Percentiles rank a stretch among this genome's conserved stretches.
phyloP scores from a whole-genome alignment of 2,329 filamentous ascomycete species.

The Septoria petroselini region DNA sequence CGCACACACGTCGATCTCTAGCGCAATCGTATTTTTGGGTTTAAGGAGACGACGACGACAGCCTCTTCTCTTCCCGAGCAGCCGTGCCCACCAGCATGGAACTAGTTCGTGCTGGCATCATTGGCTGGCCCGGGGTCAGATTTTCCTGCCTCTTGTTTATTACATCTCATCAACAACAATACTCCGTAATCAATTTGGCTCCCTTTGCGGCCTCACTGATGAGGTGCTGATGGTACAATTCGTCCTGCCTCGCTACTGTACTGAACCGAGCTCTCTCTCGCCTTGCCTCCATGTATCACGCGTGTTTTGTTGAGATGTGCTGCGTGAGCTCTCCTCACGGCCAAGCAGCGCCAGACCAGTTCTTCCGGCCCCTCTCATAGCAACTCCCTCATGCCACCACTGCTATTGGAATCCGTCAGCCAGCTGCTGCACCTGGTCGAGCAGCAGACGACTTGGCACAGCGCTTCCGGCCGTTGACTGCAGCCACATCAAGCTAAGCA shows the following conservation, averaged over 20 bases:
- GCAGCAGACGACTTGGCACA: too few relatives aligned
- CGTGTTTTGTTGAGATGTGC: too few relatives aligned
- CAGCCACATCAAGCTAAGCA: neutral
- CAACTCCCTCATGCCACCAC: too few relatives aligned
- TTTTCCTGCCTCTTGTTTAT: neutral
- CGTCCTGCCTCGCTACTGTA: neutral
- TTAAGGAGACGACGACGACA: slow-evolving; percentile 5
- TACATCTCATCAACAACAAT: too few relatives aligned
- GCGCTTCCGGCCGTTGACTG: neutral
- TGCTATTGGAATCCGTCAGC: too few relatives aligned
- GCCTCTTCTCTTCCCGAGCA: slow-evolving; percentile 4
- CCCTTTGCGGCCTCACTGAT: neutral
- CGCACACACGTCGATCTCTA: neutral
- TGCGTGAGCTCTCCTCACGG: too few relatives aligned
- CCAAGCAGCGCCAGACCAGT: too few relatives aligned
- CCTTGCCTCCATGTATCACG: too few relatives aligned
- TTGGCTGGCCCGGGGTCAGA: neutral
- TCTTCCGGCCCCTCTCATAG: too few relatives aligned
- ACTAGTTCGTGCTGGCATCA: neutral
- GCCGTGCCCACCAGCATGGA: neutral
- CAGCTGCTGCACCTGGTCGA: too few relatives aligned
- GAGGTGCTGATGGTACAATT: too few relatives aligned
- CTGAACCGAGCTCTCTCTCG: too few relatives aligned
- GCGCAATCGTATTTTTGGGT: slow-evolving; percentile 4
- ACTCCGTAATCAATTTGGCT: neutral